Percentiles rank a stretch among this genome's conserved stretches.
Conservation (phyloP, 2,329 filamentous ascomycete species). For the Ophiocordyceps camponoti-floridani region DNA sequence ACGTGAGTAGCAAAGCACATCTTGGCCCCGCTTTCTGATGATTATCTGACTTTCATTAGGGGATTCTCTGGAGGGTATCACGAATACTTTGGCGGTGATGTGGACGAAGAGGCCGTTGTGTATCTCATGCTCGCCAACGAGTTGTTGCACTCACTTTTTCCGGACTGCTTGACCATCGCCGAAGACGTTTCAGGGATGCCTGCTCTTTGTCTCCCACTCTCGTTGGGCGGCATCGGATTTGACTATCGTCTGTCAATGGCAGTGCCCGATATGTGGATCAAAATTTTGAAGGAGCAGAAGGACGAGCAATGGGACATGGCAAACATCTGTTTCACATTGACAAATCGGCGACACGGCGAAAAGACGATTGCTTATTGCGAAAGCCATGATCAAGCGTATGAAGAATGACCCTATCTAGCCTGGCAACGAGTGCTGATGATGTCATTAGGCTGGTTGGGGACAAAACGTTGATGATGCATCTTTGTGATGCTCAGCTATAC, state of each 20-base stretch:
- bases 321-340: slow-evolving; percentile 70
- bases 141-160: slow-evolving; percentile 81
- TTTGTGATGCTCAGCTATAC: slow-evolving; percentile 94
- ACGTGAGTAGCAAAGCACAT: slow-evolving; percentile 42
- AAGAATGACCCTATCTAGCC: background rate
- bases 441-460: slow-evolving; percentile 67
- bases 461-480: slow-evolving; percentile 94
- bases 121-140: slow-evolving; percentile 96
- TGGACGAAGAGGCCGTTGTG: slow-evolving; percentile 84
- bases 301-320: slow-evolving; percentile 88
- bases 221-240: slow-evolving; percentile 82
- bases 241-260: slow-evolving; percentile 97
- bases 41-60: slow-evolving; percentile 21
- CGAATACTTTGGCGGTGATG: slow-evolving; percentile 80
- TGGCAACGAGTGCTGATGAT: background rate
- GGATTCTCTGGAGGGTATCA: slow-evolving; percentile 97
- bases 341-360: slow-evolving; percentile 84
- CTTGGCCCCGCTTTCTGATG: background rate
- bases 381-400: slow-evolving; percentile 93
- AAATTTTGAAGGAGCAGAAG: slow-evolving; percentile 83
- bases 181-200: slow-evolving; percentile 99
- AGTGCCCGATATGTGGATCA: slow-evolving; percentile 97
- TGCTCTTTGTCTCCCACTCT: slow-evolving; percentile 73
- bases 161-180: slow-evolving; percentile 75
- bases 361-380: slow-evolving; percentile 98